Percentiles rank a stretch among this genome's conserved stretches.
phyloP scores from a whole-genome alignment of 2,329 filamentous ascomycete genomes.

The Fusarium vanettenii region DNA sequence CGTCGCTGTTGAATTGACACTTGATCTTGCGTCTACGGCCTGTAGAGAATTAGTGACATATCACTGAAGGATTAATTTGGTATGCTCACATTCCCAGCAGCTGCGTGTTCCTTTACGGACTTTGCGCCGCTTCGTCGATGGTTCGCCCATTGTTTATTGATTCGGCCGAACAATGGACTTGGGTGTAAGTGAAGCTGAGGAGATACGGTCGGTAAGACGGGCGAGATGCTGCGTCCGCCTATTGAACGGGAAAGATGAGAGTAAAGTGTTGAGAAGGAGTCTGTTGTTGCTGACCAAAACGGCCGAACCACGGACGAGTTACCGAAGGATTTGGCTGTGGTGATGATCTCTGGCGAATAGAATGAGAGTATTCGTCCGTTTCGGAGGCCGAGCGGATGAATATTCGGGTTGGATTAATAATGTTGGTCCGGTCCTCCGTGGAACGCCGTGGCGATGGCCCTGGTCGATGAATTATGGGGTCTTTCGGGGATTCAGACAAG shows the following conservation, averaged over 20 bases:
- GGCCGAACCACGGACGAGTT: constrained; percentile 34
- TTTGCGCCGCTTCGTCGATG: constrained; percentile 46
- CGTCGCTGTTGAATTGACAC: constrained; percentile 58
- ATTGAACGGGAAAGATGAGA: background rate
- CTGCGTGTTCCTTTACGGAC: constrained; percentile 68
- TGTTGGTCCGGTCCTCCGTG: constrained; percentile 14
- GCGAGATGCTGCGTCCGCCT: background rate
- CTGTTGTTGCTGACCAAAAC: constrained; percentile 13
- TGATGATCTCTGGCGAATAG: background rate
- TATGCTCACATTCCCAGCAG: constrained; percentile 68
- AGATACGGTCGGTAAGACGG: background rate
- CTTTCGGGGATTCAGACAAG: background rate
- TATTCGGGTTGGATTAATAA: constrained; percentile 21
- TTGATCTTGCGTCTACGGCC: constrained; percentile 62
- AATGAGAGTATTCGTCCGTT: constrained; percentile 16
- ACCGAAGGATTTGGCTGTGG: background rate
- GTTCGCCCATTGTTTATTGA: constrained; percentile 28
- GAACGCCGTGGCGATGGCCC: constrained; percentile 19
- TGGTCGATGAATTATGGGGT: background rate
- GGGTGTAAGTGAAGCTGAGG: background rate
- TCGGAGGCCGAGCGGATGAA: constrained; percentile 34
- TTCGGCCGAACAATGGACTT: constrained; percentile 38
- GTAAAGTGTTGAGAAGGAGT: background rate
- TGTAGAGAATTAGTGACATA: constrained; percentile 9
- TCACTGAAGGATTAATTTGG: background rate